Conservation (phyloP, 225 moss, liverwort and hornwort species). For the Straminergon stramineum region DNA sequence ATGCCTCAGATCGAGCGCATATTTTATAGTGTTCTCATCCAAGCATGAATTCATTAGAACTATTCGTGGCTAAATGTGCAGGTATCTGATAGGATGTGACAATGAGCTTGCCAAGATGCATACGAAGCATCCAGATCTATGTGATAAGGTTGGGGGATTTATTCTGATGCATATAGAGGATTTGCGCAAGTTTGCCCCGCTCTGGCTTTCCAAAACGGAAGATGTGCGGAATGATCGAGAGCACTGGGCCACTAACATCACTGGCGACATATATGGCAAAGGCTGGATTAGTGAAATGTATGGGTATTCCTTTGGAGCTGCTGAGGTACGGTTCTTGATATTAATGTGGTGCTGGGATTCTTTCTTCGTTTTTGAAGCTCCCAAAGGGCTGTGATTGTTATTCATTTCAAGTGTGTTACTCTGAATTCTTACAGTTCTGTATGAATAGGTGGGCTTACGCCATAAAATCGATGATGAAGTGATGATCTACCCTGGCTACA, state of each 20-base stretch:
- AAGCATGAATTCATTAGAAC: neutral
- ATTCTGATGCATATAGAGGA: conserved; percentile 91
- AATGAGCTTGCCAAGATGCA: conserved; percentile 84
- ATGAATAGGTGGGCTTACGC: conserved; percentile 65
- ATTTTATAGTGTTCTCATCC: neutral
- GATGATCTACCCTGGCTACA: conserved; percentile 97
- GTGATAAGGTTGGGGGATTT: conserved; percentile 94
- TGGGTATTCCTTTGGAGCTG: conserved; percentile 91
- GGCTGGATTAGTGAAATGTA: conserved; percentile 99
- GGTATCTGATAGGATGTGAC: conserved; percentile 87
- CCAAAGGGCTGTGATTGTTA: neutral
- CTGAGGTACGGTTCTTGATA: conserved; percentile 44
- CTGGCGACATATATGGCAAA: conserved; percentile 78
- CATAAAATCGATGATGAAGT: conserved; percentile 68
- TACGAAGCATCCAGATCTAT: conserved; percentile 76
- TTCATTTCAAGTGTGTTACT: neutral
- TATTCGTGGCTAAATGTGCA: conserved; percentile 12
- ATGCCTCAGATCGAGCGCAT: neutral
- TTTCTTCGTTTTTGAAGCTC: neutral
- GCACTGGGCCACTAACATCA: conserved; percentile 73
- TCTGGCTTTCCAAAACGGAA: conserved; percentile 95
- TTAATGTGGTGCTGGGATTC: neutral
- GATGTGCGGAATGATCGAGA: conserved; percentile 76
- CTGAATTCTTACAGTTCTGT: neutral
- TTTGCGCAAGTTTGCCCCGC: conserved; percentile 74